A percentile compares a stretch with the other conserved stretches of the same genome.
phyloP scores from a whole-genome alignment of 352 stramenopile species.

The Pythium monospermum region DNA sequence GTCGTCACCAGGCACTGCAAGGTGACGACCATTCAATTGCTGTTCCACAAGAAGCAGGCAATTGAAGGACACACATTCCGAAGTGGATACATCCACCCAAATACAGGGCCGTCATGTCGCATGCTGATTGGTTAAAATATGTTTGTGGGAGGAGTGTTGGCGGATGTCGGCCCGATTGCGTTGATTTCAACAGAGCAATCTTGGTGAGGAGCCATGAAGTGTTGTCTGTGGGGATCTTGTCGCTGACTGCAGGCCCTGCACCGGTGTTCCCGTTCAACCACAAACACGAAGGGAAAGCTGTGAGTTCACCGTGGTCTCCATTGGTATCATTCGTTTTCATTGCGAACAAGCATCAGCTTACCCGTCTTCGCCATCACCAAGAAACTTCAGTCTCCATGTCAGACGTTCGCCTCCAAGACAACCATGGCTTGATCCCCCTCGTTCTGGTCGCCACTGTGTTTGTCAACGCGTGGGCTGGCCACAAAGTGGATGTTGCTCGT shows the following conservation, averaged over 20 bases:
- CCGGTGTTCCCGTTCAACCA: too few species aligned
- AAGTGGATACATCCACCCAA: too few species aligned
- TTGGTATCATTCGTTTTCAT: too few species aligned
- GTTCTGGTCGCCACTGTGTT: slow-evolving; percentile 48
- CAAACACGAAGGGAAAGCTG: background rate
- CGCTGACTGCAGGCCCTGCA: too few species aligned
- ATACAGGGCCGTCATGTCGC: too few species aligned
- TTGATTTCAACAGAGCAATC: background rate
- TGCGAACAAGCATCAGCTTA: background rate
- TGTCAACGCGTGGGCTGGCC: slow-evolving; percentile 47
- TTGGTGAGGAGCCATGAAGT: background rate
- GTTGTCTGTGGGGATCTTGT: background rate
- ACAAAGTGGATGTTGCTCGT: slow-evolving; percentile 51
- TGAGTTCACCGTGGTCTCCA: background rate
- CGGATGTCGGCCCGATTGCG: too few species aligned
- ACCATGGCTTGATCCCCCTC: slow-evolving; percentile 57
- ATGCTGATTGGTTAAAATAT: too few species aligned
- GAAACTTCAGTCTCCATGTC: slow-evolving; percentile 19
- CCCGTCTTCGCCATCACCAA: background rate
- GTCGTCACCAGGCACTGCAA: too few species aligned
- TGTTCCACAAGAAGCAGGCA: too few species aligned
- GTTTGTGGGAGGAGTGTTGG: too few species aligned
- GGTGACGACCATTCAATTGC: too few species aligned
- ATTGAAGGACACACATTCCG: too few species aligned
- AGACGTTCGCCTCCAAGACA: slow-evolving; percentile 48